These are phyloP conservation scores for Paraconiothyrium brasiliense DNA, from an alignment of 2,329 filamentous ascomycete species.

Conservation along the genomic window DNA sequence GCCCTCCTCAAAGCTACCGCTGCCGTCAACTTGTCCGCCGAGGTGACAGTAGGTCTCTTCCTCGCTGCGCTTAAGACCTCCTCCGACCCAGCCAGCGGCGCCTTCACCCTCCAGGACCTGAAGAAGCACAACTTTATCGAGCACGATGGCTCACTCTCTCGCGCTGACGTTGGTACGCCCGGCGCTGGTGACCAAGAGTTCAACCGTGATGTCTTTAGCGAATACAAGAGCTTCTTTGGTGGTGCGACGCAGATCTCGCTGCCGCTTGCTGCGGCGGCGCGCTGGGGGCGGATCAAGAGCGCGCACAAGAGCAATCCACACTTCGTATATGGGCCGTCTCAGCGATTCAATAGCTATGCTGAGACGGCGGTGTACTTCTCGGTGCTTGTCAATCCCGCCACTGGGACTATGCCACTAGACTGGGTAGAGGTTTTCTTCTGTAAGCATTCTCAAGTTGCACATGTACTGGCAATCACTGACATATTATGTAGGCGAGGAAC, in stretches of 20 bases:
- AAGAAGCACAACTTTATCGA: slow-evolving; percentile 43
- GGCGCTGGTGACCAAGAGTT: slow-evolving; percentile 45
- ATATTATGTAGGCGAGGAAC: slow-evolving; percentile 2
- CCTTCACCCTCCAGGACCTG: slow-evolving; percentile 40
- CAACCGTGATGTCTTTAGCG: slow-evolving; percentile 30
- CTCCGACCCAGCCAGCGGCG: slow-evolving; percentile 1
- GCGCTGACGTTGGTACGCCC: slow-evolving; percentile 29
- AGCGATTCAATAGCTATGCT: slow-evolving; percentile 29
- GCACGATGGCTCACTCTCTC: slow-evolving; percentile 43
- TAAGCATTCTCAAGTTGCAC: slow-evolving; percentile 17
- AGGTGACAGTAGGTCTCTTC: slow-evolving; percentile 8
- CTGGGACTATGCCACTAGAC: slow-evolving; percentile 23
- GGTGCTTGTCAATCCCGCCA: slow-evolving; percentile 26
- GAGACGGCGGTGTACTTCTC: slow-evolving; percentile 32
- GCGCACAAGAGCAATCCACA: slow-evolving; percentile 24
- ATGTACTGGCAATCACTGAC: background rate
- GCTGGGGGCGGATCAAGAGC: slow-evolving; percentile 29
- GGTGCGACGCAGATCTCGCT: slow-evolving; percentile 14
- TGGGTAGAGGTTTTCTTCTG: slow-evolving; percentile 39
- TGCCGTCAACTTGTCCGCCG: slow-evolving; percentile 9
- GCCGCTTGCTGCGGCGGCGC: slow-evolving; percentile 17
- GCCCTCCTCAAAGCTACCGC: slow-evolving; percentile 22
- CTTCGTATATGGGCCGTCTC: slow-evolving; percentile 25
- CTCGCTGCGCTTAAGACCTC: slow-evolving; percentile 8
- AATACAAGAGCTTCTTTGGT: slow-evolving; percentile 27